phyloP scores from a whole-genome alignment of 257 asterid genomes.

The Orobanche coerulescens region DNA sequence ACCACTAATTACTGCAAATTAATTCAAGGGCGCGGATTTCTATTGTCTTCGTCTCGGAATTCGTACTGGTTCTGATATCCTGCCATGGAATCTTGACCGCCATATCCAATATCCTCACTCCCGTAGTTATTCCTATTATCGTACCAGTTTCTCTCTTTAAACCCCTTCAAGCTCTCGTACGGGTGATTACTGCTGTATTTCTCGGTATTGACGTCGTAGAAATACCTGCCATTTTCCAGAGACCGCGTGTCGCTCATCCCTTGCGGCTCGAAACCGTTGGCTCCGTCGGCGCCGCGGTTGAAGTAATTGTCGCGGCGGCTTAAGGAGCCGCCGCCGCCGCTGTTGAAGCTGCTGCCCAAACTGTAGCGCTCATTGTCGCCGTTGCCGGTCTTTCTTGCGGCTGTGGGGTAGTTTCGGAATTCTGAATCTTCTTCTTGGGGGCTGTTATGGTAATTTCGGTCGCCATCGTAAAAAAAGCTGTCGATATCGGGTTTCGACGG shows the following conservation, averaged over 20 bases:
- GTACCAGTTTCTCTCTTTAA: conserved; percentile 19
- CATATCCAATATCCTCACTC: conserved; percentile 20
- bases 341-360: conserved; percentile 21
- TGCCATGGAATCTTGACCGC: conserved; percentile 17
- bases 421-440: conserved; percentile 18
- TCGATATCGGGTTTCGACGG: not conserved
- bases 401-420: conserved; percentile 12
- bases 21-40: not conserved
- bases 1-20: conserved; percentile 17
- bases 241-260: conserved; percentile 81
- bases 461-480: conserved; percentile 10
- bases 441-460: conserved; percentile 11
- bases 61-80: conserved; percentile 28
- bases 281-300: conserved; percentile 19
- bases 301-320: conserved; percentile 12
- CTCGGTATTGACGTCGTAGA: conserved; percentile 32
- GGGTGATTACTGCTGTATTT: conserved; percentile 41
- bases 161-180: conserved; percentile 29
- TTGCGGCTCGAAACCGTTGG: conserved; percentile 30
- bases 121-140: conserved; percentile 22
- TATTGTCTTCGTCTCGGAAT: conserved; percentile 33
- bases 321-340: not conserved
- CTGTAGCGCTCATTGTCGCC: no score
- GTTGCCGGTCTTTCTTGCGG: not conserved
- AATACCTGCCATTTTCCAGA: conserved; percentile 55